phyloP scores from a whole-genome alignment of 805 yeast genomes.

The Starmerella sp. region DNA sequence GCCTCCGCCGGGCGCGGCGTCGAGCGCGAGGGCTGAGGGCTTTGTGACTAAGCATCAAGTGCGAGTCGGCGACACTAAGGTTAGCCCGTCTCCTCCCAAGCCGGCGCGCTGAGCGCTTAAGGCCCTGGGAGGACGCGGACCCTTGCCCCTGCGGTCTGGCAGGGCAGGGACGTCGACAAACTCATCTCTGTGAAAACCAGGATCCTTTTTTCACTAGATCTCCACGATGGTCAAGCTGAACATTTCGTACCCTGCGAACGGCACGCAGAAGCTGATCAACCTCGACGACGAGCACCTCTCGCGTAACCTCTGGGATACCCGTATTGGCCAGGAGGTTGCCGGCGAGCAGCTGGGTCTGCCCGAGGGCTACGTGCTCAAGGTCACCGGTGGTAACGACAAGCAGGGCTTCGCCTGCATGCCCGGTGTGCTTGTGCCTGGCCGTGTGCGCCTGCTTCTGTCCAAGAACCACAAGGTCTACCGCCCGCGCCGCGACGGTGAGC shows the following conservation, averaged over 20 bases:
- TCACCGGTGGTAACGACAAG: conserved; percentile 99
- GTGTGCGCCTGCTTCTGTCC: conserved; percentile 90
- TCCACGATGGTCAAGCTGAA: conserved; percentile 54
- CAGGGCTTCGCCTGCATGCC: conserved; percentile 99
- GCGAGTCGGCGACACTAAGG: not conserved
- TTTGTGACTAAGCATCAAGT: not conserved
- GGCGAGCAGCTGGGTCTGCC: conserved; percentile 98
- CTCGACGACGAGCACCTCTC: conserved; percentile 98
- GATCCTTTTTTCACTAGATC: conserved; percentile 13
- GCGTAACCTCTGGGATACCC: conserved; percentile 97
- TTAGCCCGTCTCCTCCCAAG: not conserved
- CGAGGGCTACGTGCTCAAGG: conserved; percentile 97
- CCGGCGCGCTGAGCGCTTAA: not conserved
- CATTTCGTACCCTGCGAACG: conserved; percentile 99
- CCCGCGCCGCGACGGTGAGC: conserved; percentile 98
- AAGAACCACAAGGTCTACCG: conserved; percentile 98
- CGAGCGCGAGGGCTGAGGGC: not conserved
- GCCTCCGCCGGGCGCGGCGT: not conserved
- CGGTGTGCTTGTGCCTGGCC: conserved; percentile 99
- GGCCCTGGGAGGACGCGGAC: not conserved
- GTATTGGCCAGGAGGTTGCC: conserved; percentile 99
- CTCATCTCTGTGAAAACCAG: conserved; percentile 4
- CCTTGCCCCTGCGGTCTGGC: not conserved
- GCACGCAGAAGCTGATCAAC: conserved; percentile 96
- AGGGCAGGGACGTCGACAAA: conserved; percentile 6